phyloP scores from a whole-genome alignment of 129 eudicot species.

The Smallanthus sonchifolius region DNA sequence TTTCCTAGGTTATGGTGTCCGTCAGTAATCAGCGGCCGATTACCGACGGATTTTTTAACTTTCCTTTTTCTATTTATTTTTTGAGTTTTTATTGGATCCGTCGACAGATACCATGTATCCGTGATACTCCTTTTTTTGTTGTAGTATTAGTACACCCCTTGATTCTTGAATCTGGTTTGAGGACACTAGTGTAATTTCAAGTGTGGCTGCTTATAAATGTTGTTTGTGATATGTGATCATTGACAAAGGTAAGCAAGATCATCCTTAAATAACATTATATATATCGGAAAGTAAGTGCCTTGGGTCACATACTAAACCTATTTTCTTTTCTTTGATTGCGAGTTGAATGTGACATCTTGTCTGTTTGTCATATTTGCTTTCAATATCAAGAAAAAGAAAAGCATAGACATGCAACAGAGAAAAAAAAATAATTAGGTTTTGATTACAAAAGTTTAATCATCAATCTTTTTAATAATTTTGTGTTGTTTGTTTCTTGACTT shows the following conservation, averaged over 20 bases:
- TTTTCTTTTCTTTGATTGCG: constrained; percentile 32
- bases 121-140: no score
- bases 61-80: no score
- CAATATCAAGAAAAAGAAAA: constrained; percentile 22
- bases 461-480: constrained; percentile 35
- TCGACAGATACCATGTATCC: no score
- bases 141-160: background rate
- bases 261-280: constrained; percentile 15
- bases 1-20: no score
- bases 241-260: constrained; percentile 37
- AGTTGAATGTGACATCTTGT: constrained; percentile 38
- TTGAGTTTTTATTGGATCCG: no score
- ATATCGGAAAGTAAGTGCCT: constrained; percentile 24
- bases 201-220: constrained; percentile 2
- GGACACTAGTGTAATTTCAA: constrained; percentile 17
- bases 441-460: constrained; percentile 32
- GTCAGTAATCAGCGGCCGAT: no score
- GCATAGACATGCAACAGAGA: constrained; percentile 13
- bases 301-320: constrained; percentile 32
- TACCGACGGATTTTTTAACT: no score
- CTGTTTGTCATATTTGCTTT: constrained; percentile 27
- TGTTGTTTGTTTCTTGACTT: constrained; percentile 40
- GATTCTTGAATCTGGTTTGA: background rate
- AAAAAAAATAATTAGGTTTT: constrained; percentile 35
- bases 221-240: constrained; percentile 24